Conservation (phyloP, 2,329 filamentous ascomycete species). For the Daldinia sp. region DNA sequence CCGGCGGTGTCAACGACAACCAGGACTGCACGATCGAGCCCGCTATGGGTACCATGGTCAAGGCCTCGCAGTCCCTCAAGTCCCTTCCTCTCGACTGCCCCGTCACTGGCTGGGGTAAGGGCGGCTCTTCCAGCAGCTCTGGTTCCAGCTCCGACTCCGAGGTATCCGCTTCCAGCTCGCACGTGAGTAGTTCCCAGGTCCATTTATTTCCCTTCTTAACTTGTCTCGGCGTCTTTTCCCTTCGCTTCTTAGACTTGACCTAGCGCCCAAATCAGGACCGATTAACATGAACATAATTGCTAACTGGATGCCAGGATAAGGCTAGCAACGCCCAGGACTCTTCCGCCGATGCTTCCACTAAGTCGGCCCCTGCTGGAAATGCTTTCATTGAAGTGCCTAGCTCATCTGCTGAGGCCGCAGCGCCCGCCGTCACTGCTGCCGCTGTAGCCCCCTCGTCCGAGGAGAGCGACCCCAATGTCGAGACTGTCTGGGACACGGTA, state of each 20-base stretch:
- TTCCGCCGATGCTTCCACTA: conserved; percentile 7
- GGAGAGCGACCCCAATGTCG: conserved; percentile 40
- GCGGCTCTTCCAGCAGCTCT: conserved; percentile 37
- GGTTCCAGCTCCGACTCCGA: not conserved
- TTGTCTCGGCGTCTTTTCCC: conserved; percentile 6
- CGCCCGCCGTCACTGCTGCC: conserved; percentile 37
- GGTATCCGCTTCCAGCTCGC: conserved; percentile 8
- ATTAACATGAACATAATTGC: not conserved
- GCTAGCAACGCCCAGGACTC: conserved; percentile 13
- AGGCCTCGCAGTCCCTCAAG: conserved; percentile 50
- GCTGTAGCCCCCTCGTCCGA: conserved; percentile 22
- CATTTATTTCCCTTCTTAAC: conserved; percentile 7
- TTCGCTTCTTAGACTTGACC: conserved; percentile 1
- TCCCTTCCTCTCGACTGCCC: conserved; percentile 65
- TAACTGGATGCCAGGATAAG: conserved; percentile 23
- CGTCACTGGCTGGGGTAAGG: conserved; percentile 60
- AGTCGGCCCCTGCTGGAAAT: conserved; percentile 43
- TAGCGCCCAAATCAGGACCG: not conserved
- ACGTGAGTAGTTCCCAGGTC: conserved; percentile 21
- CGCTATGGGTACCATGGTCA: conserved; percentile 56
- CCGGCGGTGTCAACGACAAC: conserved; percentile 59
- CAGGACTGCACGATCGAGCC: conserved; percentile 60
- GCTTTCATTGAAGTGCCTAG: conserved; percentile 46
- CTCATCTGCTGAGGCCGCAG: conserved; percentile 31
- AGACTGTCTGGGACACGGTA: conserved; percentile 56